These are phyloP conservation scores for Fraxinus americana DNA, from an alignment of 257 asterid genomes.

Conservation along the genomic window DNA sequence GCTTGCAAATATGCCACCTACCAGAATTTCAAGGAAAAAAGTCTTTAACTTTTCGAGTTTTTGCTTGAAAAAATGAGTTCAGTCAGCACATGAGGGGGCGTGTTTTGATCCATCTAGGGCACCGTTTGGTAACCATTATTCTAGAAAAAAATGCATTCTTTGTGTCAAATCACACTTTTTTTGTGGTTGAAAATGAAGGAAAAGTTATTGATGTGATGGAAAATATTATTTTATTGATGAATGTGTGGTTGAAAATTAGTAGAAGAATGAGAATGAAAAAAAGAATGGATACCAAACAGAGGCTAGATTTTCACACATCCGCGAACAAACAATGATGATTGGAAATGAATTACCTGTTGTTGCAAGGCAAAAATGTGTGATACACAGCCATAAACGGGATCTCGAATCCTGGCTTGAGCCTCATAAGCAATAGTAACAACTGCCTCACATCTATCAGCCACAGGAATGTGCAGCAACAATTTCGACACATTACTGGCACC, in stretches of 20 bases:
- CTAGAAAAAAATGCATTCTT: too few species aligned
- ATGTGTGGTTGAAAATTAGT: too few species aligned
- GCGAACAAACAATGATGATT: neutral
- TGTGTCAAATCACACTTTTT: too few species aligned
- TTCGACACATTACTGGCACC: slow-evolving; percentile 95
- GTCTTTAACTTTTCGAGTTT: neutral
- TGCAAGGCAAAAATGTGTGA: slow-evolving; percentile 77
- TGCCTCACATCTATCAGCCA: slow-evolving; percentile 69
- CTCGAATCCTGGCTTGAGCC: slow-evolving; percentile 85
- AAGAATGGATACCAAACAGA: too few species aligned
- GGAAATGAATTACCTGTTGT: slow-evolving; percentile 58
- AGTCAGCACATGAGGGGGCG: neutral
- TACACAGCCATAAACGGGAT: slow-evolving; percentile 90
- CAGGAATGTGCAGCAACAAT: slow-evolving; percentile 67
- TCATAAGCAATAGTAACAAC: slow-evolving; percentile 86
- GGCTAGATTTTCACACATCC: neutral
- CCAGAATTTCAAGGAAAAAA: neutral
- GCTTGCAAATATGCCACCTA: slow-evolving; percentile 85
- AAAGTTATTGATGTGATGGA: too few species aligned
- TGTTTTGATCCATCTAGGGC: neutral
- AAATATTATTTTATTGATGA: too few species aligned
- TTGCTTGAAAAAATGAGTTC: neutral
- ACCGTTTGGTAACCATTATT: too few species aligned
- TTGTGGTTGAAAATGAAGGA: too few species aligned
- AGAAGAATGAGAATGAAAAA: too few species aligned